These are phyloP conservation scores for Tetrahymena thermophila DNA, from an alignment of 73 alveolate species.

Conservation along the genomic window DNA sequence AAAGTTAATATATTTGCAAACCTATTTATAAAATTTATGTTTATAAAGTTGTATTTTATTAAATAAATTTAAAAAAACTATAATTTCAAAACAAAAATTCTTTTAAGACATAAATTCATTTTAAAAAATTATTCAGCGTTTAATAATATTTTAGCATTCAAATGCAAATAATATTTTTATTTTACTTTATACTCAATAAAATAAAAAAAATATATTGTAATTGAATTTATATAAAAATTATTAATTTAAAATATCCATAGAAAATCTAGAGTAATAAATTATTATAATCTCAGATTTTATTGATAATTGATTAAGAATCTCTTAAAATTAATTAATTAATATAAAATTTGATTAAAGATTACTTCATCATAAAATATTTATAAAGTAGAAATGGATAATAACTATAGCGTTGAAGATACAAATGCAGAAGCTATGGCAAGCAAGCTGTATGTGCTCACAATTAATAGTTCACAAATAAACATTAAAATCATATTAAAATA, in stretches of 20 bases:
- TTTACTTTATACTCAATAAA: no score
- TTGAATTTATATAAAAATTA: no score
- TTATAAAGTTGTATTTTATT: not conserved
- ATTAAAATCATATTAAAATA: not conserved
- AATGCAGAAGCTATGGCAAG: conserved; percentile 41
- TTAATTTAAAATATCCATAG: not conserved
- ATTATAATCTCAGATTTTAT: not conserved
- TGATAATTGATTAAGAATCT: not conserved
- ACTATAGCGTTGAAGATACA: conserved; percentile 30
- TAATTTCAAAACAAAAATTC: no score
- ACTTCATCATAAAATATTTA: not conserved
- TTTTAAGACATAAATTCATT: no score
- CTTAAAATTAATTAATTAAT: not conserved
- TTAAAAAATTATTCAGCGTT: no score
- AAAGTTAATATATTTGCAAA: not conserved
- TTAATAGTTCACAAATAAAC: not conserved
- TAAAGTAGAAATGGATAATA: not conserved
- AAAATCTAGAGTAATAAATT: no score
- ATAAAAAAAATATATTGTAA: no score
- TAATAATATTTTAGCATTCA: no score
- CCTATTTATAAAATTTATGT: not conserved
- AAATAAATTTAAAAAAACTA: no score
- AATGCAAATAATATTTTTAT: no score
- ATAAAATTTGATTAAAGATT: not conserved
- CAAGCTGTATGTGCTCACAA: conserved; percentile 5